Evolutionary conservation across 1,284 basidiomycete species (phyloP).

Genomic region (Leccinum subrobustum): DNA sequence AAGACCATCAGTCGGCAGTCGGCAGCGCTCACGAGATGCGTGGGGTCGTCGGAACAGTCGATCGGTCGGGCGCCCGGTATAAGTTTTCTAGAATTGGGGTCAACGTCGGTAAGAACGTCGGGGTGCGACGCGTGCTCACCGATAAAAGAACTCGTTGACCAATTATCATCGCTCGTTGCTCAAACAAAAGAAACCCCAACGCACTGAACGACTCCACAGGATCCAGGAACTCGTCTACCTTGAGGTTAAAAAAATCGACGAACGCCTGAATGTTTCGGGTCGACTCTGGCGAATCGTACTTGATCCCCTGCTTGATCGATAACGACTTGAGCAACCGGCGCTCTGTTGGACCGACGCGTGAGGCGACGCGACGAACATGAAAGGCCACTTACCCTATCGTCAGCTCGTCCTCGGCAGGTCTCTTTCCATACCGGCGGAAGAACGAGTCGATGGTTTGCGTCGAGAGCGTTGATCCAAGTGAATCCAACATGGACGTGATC

Average conservation of each 20-base stretch:
- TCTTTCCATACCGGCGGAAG: conserved; percentile 73
- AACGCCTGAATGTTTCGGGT: conserved; percentile 84
- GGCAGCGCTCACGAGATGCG: conserved; percentile 68
- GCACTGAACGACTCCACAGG: conserved; percentile 82
- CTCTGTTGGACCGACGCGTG: conserved; percentile 43
- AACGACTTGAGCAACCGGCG: conserved; percentile 79
- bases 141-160: conserved; percentile 77
- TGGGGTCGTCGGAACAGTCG: conserved; percentile 71
- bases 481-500: conserved; percentile 55
- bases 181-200: conserved; percentile 24
- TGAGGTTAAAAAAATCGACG: conserved; percentile 88
- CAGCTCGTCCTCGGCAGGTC: conserved; percentile 69
- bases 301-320: conserved; percentile 92
- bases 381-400: conserved; percentile 58
- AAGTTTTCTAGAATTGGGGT: conserved; percentile 66
- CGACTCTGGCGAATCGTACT: conserved; percentile 88
- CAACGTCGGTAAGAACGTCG: conserved; percentile 29
- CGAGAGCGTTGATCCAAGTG: conserved; percentile 81
- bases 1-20: too few relatives aligned
- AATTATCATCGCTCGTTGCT: background rate
- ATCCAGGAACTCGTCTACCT: conserved; percentile 82
- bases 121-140: conserved; percentile 32
- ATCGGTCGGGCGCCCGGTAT: conserved; percentile 81
- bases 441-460: conserved; percentile 77
- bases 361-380: background rate